Conservation (phyloP, 495 filamentous ascomycete species). For the Neurospora sp. region DNA sequence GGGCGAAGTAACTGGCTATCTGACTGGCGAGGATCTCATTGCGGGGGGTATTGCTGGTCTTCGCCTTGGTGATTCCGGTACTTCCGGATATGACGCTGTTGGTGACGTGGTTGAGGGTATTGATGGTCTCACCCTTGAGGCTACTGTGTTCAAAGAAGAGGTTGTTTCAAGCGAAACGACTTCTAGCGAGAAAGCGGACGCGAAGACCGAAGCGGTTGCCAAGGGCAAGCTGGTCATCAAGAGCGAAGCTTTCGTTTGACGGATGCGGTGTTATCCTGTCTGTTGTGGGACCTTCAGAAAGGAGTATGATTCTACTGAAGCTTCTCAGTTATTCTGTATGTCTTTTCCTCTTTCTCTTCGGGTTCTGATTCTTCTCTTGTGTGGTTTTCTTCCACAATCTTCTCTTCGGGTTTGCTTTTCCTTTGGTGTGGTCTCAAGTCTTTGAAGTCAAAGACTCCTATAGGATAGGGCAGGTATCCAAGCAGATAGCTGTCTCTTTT, state of each 20-base stretch:
- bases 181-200: background rate
- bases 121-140: background rate
- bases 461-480: background rate
- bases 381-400: background rate
- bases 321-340: background rate
- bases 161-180: background rate
- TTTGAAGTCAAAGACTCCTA: background rate
- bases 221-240: background rate
- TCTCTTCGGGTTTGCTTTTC: background rate
- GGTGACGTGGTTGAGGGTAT: background rate
- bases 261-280: background rate
- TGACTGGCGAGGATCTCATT: background rate
- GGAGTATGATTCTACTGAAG: background rate
- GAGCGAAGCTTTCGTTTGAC: background rate
- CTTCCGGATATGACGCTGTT: background rate
- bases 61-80: background rate
- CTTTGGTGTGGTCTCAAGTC: background rate
- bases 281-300: background rate
- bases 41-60: background rate
- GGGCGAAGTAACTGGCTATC: background rate
- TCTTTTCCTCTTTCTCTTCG: background rate
- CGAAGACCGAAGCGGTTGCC: background rate
- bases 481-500: background rate
- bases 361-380: background rate
- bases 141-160: background rate